Evolutionary conservation across 495 filamentous ascomycete species (phyloP).

Genomic region (Penicillium diatomitis): DNA sequence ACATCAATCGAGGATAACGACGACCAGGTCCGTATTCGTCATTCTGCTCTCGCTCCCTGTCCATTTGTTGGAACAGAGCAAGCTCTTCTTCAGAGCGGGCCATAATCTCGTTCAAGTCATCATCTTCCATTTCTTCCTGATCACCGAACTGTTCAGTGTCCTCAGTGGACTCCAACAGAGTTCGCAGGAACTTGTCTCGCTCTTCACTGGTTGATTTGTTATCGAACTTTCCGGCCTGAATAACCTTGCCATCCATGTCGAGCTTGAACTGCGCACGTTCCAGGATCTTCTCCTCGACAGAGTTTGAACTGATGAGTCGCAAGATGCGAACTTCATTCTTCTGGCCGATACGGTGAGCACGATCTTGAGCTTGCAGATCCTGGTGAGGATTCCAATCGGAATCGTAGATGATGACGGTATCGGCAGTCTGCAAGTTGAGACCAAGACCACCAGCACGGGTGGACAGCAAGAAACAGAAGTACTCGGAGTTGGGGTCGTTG

Average conservation of each 20-base stretch:
- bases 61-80: conserved; percentile 61
- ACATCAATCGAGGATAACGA: conserved; percentile 66
- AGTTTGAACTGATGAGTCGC: conserved; percentile 89
- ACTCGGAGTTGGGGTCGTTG: conserved; percentile 81
- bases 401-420: conserved; percentile 98
- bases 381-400: conserved; percentile 99
- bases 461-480: conserved; percentile 97
- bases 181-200: conserved; percentile 88
- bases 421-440: conserved; percentile 91
- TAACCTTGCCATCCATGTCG: conserved; percentile 98
- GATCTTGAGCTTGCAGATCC: conserved; percentile 97
- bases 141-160: conserved; percentile 69
- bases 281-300: conserved; percentile 96
- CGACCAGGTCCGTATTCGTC: conserved; percentile 61
- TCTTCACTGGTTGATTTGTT: conserved; percentile 99
- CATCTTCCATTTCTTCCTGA: conserved; percentile 91
- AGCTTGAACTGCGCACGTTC: conserved; percentile 96
- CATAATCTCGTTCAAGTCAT: conserved; percentile 86
- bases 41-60: conserved; percentile 57
- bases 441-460: conserved; percentile 97
- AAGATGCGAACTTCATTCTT: conserved; percentile 99
- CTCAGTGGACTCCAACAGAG: conserved; percentile 84
- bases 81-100: conserved; percentile 70
- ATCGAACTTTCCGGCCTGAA: conserved; percentile 97
- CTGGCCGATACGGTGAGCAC: conserved; percentile 98